Conservation (phyloP, 768 basidiomycete species). For the Cubamyces lactineus region DNA sequence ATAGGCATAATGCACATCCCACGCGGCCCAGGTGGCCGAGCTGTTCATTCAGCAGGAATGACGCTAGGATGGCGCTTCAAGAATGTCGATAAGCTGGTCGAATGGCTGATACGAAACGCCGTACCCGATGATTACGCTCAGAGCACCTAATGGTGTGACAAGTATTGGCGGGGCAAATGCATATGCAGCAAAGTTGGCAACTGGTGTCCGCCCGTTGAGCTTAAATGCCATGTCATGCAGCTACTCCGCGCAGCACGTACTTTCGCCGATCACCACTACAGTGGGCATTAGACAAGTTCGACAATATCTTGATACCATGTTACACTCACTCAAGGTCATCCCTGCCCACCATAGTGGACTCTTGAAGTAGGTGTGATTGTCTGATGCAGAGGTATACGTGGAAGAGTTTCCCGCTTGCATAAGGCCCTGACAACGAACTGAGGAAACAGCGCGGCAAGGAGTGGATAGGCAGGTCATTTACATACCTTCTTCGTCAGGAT, state of each 20-base stretch:
- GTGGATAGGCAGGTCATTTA: not conserved
- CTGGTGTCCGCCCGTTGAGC: constrained; percentile 38
- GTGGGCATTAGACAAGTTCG: constrained; percentile 1
- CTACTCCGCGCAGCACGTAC: constrained; percentile 45
- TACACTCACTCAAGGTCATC: constrained; percentile 80
- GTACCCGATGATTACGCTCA: constrained; percentile 95
- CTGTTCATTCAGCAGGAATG: constrained; percentile 90
- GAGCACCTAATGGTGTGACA: constrained; percentile 93
- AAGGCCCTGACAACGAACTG: constrained; percentile 61
- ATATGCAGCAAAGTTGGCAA: constrained; percentile 94
- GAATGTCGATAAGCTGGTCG: not conserved
- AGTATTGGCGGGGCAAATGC: constrained; percentile 97
- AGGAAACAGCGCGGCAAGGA: not conserved
- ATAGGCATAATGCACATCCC: constrained; percentile 80
- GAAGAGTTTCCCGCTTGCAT: constrained; percentile 74
- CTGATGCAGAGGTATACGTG: constrained; percentile 63
- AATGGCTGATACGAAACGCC: constrained; percentile 30
- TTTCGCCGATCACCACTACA: constrained; percentile 90
- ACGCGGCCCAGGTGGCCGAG: constrained; percentile 90
- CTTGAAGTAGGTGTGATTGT: constrained; percentile 81
- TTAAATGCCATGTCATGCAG: not conserved
- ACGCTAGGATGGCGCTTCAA: constrained; percentile 86
- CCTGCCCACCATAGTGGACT: constrained; percentile 99
- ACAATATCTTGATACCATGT: not conserved
- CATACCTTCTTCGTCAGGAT: constrained; percentile 98